These are phyloP conservation scores for Aspergillus glaucus DNA, from an alignment of 2,329 filamentous ascomycete species.

Conservation along the genomic window DNA sequence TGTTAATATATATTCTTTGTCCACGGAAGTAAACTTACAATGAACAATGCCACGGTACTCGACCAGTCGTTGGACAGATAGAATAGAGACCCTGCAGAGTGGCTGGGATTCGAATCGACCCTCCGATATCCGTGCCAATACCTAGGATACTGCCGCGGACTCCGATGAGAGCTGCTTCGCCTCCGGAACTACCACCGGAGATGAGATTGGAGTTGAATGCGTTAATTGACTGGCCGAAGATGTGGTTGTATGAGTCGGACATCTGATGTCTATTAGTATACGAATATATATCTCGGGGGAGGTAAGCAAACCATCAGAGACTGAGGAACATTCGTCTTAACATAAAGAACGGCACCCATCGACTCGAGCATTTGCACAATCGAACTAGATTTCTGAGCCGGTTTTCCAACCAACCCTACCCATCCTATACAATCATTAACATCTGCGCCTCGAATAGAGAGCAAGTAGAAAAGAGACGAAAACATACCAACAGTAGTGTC, in stretches of 20 bases:
- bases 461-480: neutral
- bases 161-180: slow-evolving; percentile 47
- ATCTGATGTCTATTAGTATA: slow-evolving; percentile 11
- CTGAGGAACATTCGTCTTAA: slow-evolving; percentile 50
- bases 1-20: slow-evolving; percentile 18
- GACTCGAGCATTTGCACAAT: slow-evolving; percentile 21
- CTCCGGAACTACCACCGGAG: slow-evolving; percentile 48
- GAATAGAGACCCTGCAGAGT: slow-evolving; percentile 47
- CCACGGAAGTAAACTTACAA: slow-evolving; percentile 6
- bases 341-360: slow-evolving; percentile 46
- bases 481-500: slow-evolving; percentile 22
- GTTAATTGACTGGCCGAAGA: slow-evolving; percentile 45
- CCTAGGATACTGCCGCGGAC: slow-evolving; percentile 45
- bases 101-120: slow-evolving; percentile 47
- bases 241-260: slow-evolving; percentile 48
- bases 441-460: neutral
- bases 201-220: slow-evolving; percentile 44
- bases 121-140: slow-evolving; percentile 52
- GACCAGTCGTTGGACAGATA: slow-evolving; percentile 24
- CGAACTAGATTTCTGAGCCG: slow-evolving; percentile 18
- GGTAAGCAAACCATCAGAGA: slow-evolving; percentile 34
- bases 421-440: slow-evolving; percentile 39
- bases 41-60: slow-evolving; percentile 23
- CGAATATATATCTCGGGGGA: too few species aligned
- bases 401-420: slow-evolving; percentile 26